Evolutionary conservation across 1,284 basidiomycete species (phyloP), one percentile per base, ranked within the genome.

Genomic region (Pholiota adiposa): DNA sequence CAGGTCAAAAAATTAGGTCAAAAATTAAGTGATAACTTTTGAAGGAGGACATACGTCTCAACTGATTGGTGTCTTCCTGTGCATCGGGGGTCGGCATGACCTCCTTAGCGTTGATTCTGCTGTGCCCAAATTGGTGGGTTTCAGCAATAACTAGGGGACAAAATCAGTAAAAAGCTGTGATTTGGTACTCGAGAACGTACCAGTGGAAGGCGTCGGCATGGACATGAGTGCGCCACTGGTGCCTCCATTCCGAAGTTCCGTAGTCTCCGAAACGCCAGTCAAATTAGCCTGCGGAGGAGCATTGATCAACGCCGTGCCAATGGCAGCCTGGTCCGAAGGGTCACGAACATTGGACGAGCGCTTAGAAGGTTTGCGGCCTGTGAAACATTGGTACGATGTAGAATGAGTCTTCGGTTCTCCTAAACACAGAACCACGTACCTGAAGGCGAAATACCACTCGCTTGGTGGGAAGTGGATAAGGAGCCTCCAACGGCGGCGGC

Each of bases 401-500:
- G n/a, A n/a, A n/a, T n/a, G n/a, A n/a, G n/a, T n/a, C n/a, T n/a
- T n/a, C n/a, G n/a, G n/a, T n/a, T n/a, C n/a, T n/a, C n/a, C n/a
- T n/a, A n/a, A n/a, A n/a, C n/a, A n/a, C n/a, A n/a, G n/a, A n/a
- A n/a, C n/a, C n/a, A n/a, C 46, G 23, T 48, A 31, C 16, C 46
- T 25, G 19, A 43, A 6, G n/a, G 19, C 9, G 36, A 14, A 14
- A 41, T 16, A 3, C 57, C 36, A 50, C 9, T 31, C 6, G 49
- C 56, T 29, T 63, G 64, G 55, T 70, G 68, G 25, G 67, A 66
- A 21, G 54, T 54, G 25, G 59, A 52, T 27, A 71, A 43, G 19
- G 63, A 63, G 9, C 67, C 68, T 1, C 69, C 70, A 25, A 53
- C 50, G 3, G 68, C 69, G 33, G 70, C 69, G 11, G 69, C 66